Evolutionary conservation across 441 rosid species (phyloP).

Genomic region (Sinapis alba): DNA sequence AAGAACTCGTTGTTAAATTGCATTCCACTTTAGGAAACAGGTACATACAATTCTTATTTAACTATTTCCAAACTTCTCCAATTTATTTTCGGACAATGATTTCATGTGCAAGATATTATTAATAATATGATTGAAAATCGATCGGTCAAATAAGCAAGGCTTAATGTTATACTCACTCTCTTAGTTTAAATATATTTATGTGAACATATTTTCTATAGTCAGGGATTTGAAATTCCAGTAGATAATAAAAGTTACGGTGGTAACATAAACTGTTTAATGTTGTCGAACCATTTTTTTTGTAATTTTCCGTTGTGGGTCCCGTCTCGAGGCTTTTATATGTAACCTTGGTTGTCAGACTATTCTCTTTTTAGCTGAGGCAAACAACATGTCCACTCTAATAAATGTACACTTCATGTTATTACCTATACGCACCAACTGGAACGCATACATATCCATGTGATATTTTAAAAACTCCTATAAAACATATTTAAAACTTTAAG

Average conservation of each 20-base stretch:
- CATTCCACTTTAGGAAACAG: constrained; percentile 76
- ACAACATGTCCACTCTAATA: not conserved
- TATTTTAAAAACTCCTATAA: not conserved
- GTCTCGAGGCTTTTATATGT: not conserved
- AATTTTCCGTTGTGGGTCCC: not conserved
- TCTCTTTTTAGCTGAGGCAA: constrained; percentile 27
- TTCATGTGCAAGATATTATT: not conserved
- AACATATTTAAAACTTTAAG: not conserved
- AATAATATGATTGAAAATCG: not conserved
- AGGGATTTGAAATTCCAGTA: not conserved
- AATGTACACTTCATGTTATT: not conserved
- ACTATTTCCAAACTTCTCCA: not conserved
- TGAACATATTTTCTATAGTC: not conserved
- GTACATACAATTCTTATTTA: constrained; percentile 29
- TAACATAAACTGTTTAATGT: not conserved
- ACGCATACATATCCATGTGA: not conserved
- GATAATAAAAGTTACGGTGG: not conserved
- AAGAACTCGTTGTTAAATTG: constrained; percentile 57
- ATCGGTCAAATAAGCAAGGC: not conserved
- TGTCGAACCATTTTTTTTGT: not conserved
- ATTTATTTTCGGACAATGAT: not conserved
- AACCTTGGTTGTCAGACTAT: not conserved
- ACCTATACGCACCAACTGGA: not conserved
- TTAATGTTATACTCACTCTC: not conserved
- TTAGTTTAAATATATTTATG: not conserved